A percentile compares a stretch with the other conserved stretches of the same genome.
phyloP scores from a whole-genome alignment of 116 monocot species.

The Iris pallida region DNA sequence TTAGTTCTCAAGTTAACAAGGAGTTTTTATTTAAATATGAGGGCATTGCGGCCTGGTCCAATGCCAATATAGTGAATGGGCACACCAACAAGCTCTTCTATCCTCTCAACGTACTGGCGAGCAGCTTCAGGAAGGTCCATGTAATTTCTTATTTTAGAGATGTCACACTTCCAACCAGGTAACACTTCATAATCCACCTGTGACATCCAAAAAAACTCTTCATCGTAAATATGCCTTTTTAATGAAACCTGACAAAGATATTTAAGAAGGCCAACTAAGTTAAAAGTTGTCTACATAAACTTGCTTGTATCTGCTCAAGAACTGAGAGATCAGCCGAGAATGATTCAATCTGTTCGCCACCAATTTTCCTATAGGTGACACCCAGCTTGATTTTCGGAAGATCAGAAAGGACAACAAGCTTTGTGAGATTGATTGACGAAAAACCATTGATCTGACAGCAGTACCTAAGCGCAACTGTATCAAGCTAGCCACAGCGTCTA shows the following conservation, averaged over 20 bases:
- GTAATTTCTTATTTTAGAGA: slow-evolving; percentile 68
- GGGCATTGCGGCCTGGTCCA: slow-evolving; percentile 85
- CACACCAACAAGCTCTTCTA: slow-evolving; percentile 83
- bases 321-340: slow-evolving; percentile 72
- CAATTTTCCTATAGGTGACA: slow-evolving; percentile 50
- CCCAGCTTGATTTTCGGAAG: slow-evolving; percentile 77
- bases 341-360: slow-evolving; percentile 53
- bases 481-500: slow-evolving; percentile 97
- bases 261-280: too few relatives aligned
- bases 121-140: slow-evolving; percentile 74
- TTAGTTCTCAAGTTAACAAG: neutral
- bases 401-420: slow-evolving; percentile 86
- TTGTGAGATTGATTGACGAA: slow-evolving; percentile 89
- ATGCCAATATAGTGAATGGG: slow-evolving; percentile 90
- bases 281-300: neutral
- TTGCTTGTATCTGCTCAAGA: slow-evolving; percentile 71
- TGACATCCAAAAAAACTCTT: slow-evolving; percentile 4
- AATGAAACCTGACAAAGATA: too few relatives aligned
- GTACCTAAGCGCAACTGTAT: slow-evolving; percentile 76
- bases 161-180: slow-evolving; percentile 85
- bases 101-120: slow-evolving; percentile 68
- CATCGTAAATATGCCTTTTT: too few relatives aligned
- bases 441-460: slow-evolving; percentile 87
- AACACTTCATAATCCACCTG: slow-evolving; percentile 91
- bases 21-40: slow-evolving; percentile 87